Evolutionary conservation across 176 grass and related monocot species (phyloP).

Genomic region (Metroxylon sagu): DNA sequence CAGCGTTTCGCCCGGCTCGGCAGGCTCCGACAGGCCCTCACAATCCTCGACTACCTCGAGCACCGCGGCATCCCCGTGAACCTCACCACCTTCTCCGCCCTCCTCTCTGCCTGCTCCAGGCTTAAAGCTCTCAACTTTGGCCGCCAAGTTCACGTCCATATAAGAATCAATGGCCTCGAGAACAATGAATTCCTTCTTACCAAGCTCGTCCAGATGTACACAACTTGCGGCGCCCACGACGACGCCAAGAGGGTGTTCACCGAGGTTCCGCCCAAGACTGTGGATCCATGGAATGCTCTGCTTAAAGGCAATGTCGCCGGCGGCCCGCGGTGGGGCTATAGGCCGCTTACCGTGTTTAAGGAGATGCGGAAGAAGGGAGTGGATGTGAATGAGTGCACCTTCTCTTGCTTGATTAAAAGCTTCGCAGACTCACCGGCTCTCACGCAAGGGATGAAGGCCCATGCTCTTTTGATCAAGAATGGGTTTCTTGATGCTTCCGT

Average conservation of each 20-base stretch:
- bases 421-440: conserved; percentile 61
- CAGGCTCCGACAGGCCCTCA: conserved; percentile 36
- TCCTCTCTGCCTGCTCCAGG: conserved; percentile 45
- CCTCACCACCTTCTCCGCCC: conserved; percentile 56
- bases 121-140: conserved; percentile 35
- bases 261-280: conserved; percentile 20
- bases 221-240: conserved; percentile 34
- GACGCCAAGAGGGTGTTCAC: conserved; percentile 51
- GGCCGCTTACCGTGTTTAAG: conserved; percentile 27
- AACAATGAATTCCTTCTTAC: conserved; percentile 60
- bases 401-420: conserved; percentile 73
- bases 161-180: conserved; percentile 51
- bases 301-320: conserved; percentile 46
- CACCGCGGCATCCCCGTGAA: conserved; percentile 56
- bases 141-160: conserved; percentile 68
- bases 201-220: conserved; percentile 60
- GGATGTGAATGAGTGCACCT: conserved; percentile 65
- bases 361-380: conserved; percentile 56
- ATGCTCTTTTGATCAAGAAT: conserved; percentile 69
- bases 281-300: conserved; percentile 72
- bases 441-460: conserved; percentile 43
- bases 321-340: conserved; percentile 29
- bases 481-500: conserved; percentile 35
- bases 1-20: conserved; percentile 35
- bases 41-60: conserved; percentile 75